phyloP scores from a whole-genome alignment of 2,329 filamentous ascomycete species.

The Scorias spongiosa region DNA sequence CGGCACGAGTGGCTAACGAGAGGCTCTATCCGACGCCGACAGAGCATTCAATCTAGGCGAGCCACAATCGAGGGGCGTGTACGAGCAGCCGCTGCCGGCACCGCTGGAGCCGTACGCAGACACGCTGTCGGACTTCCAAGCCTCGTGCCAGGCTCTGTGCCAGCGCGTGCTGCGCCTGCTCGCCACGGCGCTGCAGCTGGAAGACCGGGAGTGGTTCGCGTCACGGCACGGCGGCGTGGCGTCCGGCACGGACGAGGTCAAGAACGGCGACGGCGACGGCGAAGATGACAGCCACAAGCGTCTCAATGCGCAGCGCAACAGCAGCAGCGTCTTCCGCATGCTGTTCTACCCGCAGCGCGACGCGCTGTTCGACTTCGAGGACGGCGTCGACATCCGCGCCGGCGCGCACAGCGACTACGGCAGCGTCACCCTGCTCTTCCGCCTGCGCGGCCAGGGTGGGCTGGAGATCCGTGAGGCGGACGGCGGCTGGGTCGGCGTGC shows the following conservation, averaged over 20 bases:
- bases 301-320: constrained; percentile 14
- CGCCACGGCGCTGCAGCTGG: constrained; percentile 52
- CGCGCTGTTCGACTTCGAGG: constrained; percentile 24
- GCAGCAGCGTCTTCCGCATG: constrained; percentile 35
- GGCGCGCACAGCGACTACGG: constrained; percentile 87
- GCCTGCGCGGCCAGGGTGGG: constrained; percentile 68
- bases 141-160: constrained; percentile 58
- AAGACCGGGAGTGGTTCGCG: constrained; percentile 39
- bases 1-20: no score
- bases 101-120: constrained; percentile 44
- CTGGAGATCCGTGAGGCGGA: constrained; percentile 58
- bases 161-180: constrained; percentile 60
- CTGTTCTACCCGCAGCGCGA: constrained; percentile 33
- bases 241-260: constrained; percentile 22
- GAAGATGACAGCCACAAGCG: no score
- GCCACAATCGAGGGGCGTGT: constrained; percentile 46
- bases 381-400: constrained; percentile 56
- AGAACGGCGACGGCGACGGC: no score
- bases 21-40: background rate
- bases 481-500: constrained; percentile 28
- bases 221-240: constrained; percentile 31
- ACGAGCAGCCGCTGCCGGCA: constrained; percentile 61
- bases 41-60: constrained; percentile 88
- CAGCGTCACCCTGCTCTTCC: constrained; percentile 59
- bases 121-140: constrained; percentile 51